Conservation (phyloP, 805 yeast species). For the Candida berthetii region DNA sequence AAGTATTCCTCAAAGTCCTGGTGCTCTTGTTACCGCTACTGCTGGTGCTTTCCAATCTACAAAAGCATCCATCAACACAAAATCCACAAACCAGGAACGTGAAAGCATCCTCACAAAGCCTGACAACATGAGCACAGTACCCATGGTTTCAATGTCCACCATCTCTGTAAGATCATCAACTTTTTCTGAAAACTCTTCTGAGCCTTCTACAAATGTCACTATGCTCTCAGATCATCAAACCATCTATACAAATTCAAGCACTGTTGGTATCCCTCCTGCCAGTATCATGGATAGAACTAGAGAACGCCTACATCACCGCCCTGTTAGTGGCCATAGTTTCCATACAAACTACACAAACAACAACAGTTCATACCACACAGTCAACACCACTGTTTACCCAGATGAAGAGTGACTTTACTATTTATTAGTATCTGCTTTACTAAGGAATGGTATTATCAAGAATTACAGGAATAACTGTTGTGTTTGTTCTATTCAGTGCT, state of each 20-base stretch:
- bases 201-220: conserved; percentile 29
- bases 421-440: too few species aligned
- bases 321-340: conserved; percentile 13
- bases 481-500: background rate
- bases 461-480: background rate
- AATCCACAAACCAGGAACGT: background rate
- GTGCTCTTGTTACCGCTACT: background rate
- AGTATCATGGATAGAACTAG: conserved; percentile 48
- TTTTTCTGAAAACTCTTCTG: conserved; percentile 26
- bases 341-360: conserved; percentile 11
- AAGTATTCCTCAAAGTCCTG: background rate
- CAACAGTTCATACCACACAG: conserved; percentile 11
- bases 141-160: conserved; percentile 26
- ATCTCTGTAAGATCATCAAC: conserved; percentile 29
- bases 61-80: background rate
- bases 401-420: background rate
- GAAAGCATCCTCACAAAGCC: conserved; percentile 4
- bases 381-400: conserved; percentile 5
- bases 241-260: conserved; percentile 54
- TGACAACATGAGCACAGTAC: conserved; percentile 25
- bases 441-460: background rate
- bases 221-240: conserved; percentile 27
- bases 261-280: conserved; percentile 71
- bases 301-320: conserved; percentile 11
- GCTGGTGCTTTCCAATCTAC: background rate